Base-by-base conservation (phyloP, 2,329 filamentous ascomycete genomes). In the Parastagonospora avenae region DNA sequence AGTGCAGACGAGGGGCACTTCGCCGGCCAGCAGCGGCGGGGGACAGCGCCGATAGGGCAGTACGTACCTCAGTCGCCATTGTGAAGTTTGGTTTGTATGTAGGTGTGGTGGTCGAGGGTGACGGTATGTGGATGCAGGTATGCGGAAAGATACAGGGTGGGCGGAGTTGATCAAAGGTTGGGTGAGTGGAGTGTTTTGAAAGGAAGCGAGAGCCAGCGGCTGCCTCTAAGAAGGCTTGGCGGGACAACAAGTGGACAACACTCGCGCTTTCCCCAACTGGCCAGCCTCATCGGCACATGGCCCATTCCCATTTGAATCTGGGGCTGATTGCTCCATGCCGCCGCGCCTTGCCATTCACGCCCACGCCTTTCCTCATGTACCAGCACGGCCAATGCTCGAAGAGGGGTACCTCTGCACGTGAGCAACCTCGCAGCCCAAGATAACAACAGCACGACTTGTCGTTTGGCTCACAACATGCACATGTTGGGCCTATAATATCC, bases 21-120 rank as follows among this genome's bases (percentile, higher is more conserved):
- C 67, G 72, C 63, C 65, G 65, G 55, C 55, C 47, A 49, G 57
- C 66, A 67, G 63, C 70, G 66, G 63, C 57, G 70, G 69, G 71
- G 72, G 36, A 55, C 54, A 56, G 61, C 59, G 61, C 62, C 59
- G 69, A 74, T 68, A 67, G 64, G 57, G 64, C 55, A 59, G 63
- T 57, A 80, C 83, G 70, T 82, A 86, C 84, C 79, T 86, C 84
- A 77, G 81, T 82, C 75, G 81, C 80, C 83, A 86, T 86, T 73
- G 70, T 83, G 74, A 50, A 48, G 50, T 54, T 49, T 46, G 55
- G 44, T 48, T 53, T 53, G 49, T 55, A 57, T 48, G 54, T 40
- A 49, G 60, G 46, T 43, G 59, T 49, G 53, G 48, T 46, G 50
- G 52, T 54, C 35, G 48, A 36, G 48, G 46, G 50, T 42, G 50